Evolutionary conservation across 2,329 filamentous ascomycete species (phyloP).

Genomic region (Aspergillus viridinutans): DNA sequence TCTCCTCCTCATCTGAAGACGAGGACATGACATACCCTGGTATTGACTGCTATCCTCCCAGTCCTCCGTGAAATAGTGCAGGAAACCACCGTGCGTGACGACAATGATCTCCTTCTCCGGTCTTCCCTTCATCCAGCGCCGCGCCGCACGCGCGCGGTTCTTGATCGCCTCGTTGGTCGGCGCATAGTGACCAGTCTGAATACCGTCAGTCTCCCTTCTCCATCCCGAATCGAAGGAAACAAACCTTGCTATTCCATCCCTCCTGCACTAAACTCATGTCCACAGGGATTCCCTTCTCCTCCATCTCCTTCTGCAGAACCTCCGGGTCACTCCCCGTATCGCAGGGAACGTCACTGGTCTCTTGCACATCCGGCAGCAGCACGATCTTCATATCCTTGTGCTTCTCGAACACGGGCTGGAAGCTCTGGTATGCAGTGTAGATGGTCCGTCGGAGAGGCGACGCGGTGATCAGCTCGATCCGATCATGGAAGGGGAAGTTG

Average conservation of each 20-base stretch:
- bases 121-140: constrained; percentile 52
- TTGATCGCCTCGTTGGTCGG: constrained; percentile 52
- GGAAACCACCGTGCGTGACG: constrained; percentile 76
- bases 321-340: constrained; percentile 64
- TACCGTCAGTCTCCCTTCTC: neutral
- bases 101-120: constrained; percentile 66
- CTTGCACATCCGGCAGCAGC: constrained; percentile 72
- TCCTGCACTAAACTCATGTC: constrained; percentile 60
- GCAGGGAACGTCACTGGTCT: constrained; percentile 69
- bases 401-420: constrained; percentile 53
- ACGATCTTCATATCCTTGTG: constrained; percentile 52
- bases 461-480: constrained; percentile 67
- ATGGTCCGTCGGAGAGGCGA: constrained; percentile 79
- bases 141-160: constrained; percentile 56
- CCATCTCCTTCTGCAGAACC: constrained; percentile 59
- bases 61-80: constrained; percentile 83
- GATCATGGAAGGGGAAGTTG: constrained; percentile 61
- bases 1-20: neutral
- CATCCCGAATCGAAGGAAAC: neutral
- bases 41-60: constrained; percentile 58
- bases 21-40: constrained; percentile 33
- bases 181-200: constrained; percentile 41
- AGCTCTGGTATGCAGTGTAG: constrained; percentile 69
- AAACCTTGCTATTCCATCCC: constrained; percentile 68
- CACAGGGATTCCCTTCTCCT: constrained; percentile 49